Evolutionary conservation across 495 filamentous ascomycete species (phyloP).

Genomic region (Apodospora peruviana): DNA sequence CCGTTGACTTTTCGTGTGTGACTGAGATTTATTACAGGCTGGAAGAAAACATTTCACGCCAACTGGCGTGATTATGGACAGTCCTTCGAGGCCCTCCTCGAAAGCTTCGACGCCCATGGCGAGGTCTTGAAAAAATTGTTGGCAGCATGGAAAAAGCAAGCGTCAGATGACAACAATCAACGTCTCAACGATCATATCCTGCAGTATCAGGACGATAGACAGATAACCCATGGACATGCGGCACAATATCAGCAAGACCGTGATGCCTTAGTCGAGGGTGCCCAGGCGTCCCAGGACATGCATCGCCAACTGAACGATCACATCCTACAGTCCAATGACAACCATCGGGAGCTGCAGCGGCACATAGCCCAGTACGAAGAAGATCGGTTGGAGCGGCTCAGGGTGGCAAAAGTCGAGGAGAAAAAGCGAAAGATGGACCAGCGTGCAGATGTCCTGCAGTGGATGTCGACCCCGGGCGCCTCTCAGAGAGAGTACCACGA

Average conservation of each 20-base stretch:
- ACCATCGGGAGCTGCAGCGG: conserved; percentile 8
- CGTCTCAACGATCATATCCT: conserved; percentile 7
- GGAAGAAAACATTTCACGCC: conserved; percentile 21
- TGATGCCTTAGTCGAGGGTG: not conserved
- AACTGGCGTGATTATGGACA: conserved; percentile 37
- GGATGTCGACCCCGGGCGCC: conserved; percentile 26
- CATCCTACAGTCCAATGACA: conserved; percentile 4
- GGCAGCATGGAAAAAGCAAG: conserved; percentile 6
- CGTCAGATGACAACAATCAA: conserved; percentile 1
- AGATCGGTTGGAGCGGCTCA: conserved; percentile 6
- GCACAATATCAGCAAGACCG: not conserved
- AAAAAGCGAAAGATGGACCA: conserved; percentile 13
- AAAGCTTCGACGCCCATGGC: conserved; percentile 32
- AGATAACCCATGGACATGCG: not conserved
- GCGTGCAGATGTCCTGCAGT: conserved; percentile 18
- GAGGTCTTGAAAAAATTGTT: conserved; percentile 30
- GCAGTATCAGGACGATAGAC: not conserved
- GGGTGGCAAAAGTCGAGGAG: conserved; percentile 7
- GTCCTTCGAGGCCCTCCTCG: conserved; percentile 26
- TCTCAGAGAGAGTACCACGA: conserved; percentile 24
- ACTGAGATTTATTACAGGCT: not conserved
- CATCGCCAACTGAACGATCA: conserved; percentile 6
- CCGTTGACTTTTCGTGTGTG: not conserved
- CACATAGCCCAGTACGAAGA: conserved; percentile 15
- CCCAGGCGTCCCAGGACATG: conserved; percentile 8